Percentiles rank a stretch among this genome's conserved stretches.
These are phyloP conservation scores for Solanum arcanum DNA, from an alignment of 257 asterid species.

Conservation along the genomic window DNA sequence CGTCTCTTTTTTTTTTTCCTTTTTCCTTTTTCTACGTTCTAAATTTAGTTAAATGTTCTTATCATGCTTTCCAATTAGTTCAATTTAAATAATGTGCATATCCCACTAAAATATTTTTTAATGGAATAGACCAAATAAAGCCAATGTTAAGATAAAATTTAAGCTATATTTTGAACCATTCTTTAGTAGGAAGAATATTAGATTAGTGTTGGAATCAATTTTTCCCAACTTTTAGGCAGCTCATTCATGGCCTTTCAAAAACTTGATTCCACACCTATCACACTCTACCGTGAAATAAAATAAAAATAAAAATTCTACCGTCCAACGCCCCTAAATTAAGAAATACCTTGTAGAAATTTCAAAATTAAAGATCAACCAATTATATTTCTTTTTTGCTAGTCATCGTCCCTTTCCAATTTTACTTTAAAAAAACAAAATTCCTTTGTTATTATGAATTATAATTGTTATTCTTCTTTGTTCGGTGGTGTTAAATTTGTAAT, in stretches of 20 bases:
- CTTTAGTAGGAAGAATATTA: background rate
- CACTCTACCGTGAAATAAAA: background rate
- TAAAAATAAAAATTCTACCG: background rate
- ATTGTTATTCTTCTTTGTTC: background rate
- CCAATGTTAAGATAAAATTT: background rate
- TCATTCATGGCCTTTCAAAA: background rate
- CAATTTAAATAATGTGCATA: background rate
- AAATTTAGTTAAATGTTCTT: background rate
- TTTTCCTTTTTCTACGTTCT: background rate
- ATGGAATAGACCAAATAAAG: background rate
- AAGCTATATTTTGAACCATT: background rate
- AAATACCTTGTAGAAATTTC: background rate
- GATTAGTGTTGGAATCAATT: background rate
- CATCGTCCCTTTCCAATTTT: background rate
- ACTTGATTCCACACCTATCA: background rate
- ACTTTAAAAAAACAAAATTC: background rate
- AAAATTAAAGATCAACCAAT: background rate
- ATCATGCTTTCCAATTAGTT: background rate
- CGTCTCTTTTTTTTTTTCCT: fast-evolving
- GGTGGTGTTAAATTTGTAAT: too few species aligned
- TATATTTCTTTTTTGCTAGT: background rate
- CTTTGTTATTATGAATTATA: background rate
- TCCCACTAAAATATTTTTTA: background rate
- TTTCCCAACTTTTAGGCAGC: background rate
- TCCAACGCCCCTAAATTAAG: background rate